A percentile compares a stretch with the other conserved stretches of the same genome.
phyloP scores from a whole-genome alignment of 1,139 yeast genomes.

The Kazachstania sp. region DNA sequence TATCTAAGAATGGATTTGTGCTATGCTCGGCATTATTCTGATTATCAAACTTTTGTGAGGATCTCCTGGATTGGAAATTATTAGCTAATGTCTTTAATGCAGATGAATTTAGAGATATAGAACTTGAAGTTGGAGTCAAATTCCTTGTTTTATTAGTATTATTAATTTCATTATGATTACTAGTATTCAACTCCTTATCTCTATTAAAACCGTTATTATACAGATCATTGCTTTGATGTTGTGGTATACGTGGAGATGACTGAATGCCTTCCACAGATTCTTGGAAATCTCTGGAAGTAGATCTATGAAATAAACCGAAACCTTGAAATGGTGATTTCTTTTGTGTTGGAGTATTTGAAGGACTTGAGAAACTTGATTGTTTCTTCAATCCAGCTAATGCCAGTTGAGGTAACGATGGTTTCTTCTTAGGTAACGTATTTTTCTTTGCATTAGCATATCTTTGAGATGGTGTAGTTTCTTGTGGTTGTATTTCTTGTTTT shows the following conservation, averaged over 20 bases:
- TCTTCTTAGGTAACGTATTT: conserved; percentile 18
- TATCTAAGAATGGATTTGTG: conserved; percentile 16
- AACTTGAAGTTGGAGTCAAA: conserved; percentile 14
- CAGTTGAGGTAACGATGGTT: conserved; percentile 27
- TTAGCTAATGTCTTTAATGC: conserved; percentile 30
- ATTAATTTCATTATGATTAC: neutral
- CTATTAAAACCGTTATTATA: neutral
- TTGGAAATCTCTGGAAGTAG: conserved; percentile 22
- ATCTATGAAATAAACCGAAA: conserved; percentile 26
- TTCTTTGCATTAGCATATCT: neutral
- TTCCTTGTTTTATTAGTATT: neutral
- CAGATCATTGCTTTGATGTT: conserved; percentile 13
- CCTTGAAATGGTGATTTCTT: conserved; percentile 29
- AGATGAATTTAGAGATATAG: conserved; percentile 31
- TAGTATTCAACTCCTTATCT: neutral
- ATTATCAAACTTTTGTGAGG: conserved; percentile 37
- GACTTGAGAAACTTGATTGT: conserved; percentile 20
- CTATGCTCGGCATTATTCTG: conserved; percentile 1
- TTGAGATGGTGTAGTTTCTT: neutral
- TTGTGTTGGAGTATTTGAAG: conserved; percentile 16
- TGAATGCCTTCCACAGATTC: conserved; percentile 7
- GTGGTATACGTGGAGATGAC: conserved; percentile 6
- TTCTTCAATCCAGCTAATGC: conserved; percentile 22
- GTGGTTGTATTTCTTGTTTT: neutral
- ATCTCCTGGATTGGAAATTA: conserved; percentile 31